Evolutionary conservation across 2,329 filamentous ascomycete species (phyloP).

Genomic region (Fusarium lateritium): DNA sequence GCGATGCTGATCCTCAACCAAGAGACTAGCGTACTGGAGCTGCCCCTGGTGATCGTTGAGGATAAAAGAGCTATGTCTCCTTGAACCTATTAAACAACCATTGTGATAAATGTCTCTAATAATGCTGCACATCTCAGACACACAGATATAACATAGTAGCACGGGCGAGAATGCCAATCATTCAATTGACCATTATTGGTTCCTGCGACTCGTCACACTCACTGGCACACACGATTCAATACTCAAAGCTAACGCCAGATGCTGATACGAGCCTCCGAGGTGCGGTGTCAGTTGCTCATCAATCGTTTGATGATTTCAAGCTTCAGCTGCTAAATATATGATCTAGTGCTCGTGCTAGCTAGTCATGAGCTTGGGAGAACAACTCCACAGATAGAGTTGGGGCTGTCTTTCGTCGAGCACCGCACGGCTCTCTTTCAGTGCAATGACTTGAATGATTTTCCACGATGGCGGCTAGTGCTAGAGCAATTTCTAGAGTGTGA

Average conservation of each 20-base stretch:
- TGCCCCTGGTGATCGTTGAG: conserved; percentile 13
- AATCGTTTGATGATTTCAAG: conserved; percentile 24
- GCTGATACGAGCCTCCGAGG: conserved; percentile 5
- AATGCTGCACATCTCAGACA: conserved; percentile 8
- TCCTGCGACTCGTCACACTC: conserved; percentile 1
- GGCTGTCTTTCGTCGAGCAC: conserved; percentile 37
- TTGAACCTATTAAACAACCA: background rate
- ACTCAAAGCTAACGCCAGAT: background rate
- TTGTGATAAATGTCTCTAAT: background rate
- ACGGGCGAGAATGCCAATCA: background rate
- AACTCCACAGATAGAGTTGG: conserved; percentile 14
- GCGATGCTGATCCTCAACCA: conserved; percentile 5
- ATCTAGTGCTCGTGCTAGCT: conserved; percentile 32
- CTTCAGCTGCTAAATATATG: conserved; percentile 3
- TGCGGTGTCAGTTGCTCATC: background rate
- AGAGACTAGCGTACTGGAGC: conserved; percentile 7
- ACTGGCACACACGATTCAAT: background rate
- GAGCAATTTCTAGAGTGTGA: conserved; percentile 32
- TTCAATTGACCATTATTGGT: background rate
- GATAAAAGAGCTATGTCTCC: conserved; percentile 1
- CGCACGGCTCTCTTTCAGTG: conserved; percentile 13
- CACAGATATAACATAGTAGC: background rate
- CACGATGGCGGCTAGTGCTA: conserved; percentile 24
- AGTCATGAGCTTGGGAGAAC: conserved; percentile 29
- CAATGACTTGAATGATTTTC: conserved; percentile 14